phyloP scores from a whole-genome alignment of 1,284 basidiomycete genomes.

The Melampsora americana region DNA sequence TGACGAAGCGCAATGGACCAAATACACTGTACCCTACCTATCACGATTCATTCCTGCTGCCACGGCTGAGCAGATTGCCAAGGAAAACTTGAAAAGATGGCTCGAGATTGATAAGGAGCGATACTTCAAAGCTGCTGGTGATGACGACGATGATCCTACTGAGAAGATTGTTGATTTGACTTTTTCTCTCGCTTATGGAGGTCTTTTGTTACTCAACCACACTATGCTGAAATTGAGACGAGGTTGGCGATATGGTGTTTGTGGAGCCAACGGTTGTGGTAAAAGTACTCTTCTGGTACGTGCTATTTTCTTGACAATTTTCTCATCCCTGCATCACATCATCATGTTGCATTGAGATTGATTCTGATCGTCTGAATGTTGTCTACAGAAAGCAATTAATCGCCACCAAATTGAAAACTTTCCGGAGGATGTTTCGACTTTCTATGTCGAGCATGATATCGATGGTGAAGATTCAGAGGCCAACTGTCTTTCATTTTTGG shows the following conservation, averaged over 20 bases:
- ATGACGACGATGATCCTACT: slow-evolving; percentile 68
- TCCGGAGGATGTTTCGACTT: slow-evolving; percentile 51
- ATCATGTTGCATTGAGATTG: slow-evolving; percentile 41
- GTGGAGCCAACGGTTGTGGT: slow-evolving; percentile 91
- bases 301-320: slow-evolving; percentile 7
- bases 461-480: slow-evolving; percentile 52
- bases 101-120: slow-evolving; percentile 70
- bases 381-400: slow-evolving; percentile 49
- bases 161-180: slow-evolving; percentile 80
- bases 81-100: slow-evolving; percentile 69
- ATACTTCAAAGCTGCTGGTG: slow-evolving; percentile 57
- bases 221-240: slow-evolving; percentile 85
- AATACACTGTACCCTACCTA: slow-evolving; percentile 71
- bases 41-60: slow-evolving; percentile 55
- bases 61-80: slow-evolving; percentile 58
- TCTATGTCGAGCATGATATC: slow-evolving; percentile 54
- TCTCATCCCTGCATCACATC: slow-evolving; percentile 23
- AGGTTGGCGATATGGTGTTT: slow-evolving; percentile 89
- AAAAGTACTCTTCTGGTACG: slow-evolving; percentile 87
- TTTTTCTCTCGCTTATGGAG: slow-evolving; percentile 95
- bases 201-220: slow-evolving; percentile 90
- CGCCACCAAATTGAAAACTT: slow-evolving; percentile 54
- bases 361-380: not conserved
- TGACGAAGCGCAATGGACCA: slow-evolving; percentile 67
- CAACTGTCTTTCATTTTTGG: slow-evolving; percentile 51